phyloP scores from a whole-genome alignment of 768 basidiomycete genomes.

The Xanthoconium purpureum region DNA sequence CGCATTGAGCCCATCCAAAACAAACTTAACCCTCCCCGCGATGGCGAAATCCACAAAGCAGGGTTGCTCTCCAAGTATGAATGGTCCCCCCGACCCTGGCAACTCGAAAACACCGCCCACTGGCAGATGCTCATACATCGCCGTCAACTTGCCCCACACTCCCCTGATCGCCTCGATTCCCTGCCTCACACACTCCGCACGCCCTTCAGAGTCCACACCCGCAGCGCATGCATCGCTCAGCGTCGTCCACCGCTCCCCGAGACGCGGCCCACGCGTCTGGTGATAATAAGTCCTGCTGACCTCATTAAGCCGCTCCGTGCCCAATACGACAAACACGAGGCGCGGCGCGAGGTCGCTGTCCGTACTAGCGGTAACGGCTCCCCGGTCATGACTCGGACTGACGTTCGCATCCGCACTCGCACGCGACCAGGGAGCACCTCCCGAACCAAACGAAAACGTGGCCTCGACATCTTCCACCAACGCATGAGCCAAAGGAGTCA shows the following conservation, averaged over 20 bases:
- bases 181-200: conserved; percentile 22
- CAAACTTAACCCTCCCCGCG: conserved; percentile 19
- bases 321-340: conserved; percentile 24
- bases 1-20: conserved; percentile 4
- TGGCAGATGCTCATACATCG: conserved; percentile 6
- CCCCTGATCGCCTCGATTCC: conserved; percentile 19
- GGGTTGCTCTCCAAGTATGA: conserved; percentile 15
- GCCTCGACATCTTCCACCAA: conserved; percentile 33
- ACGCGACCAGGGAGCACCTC: background rate
- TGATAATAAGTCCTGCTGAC: conserved; percentile 40
- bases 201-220: conserved; percentile 17
- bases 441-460: conserved; percentile 7
- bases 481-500: conserved; percentile 34
- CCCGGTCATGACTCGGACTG: no score
- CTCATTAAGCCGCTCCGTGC: conserved; percentile 28
- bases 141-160: conserved; percentile 25
- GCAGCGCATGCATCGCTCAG: conserved; percentile 19
- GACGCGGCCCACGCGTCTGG: conserved; percentile 31
- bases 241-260: conserved; percentile 39
- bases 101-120: background rate
- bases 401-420: background rate
- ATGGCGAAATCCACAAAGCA: conserved; percentile 20
- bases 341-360: background rate
- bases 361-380: background rate
- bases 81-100: background rate